Evolutionary conservation across 176 grass and related monocot genomes (phyloP).

Genomic region (Puya raimondii): DNA sequence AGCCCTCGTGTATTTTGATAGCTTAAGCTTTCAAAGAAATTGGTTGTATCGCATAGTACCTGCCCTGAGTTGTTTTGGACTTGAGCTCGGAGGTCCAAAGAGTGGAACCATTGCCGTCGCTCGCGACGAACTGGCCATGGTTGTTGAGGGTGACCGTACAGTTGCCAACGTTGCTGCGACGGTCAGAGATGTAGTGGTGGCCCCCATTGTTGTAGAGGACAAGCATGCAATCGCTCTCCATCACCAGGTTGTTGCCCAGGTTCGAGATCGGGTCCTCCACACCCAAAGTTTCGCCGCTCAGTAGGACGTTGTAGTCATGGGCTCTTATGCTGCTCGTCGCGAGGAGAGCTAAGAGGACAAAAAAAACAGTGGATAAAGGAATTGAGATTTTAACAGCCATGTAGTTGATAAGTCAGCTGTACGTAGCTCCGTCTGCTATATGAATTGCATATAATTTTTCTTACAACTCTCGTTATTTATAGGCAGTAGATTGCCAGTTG

Average conservation of each 20-base stretch:
- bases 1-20: too few relatives aligned
- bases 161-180: background rate
- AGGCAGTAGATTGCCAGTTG: too few relatives aligned
- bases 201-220: constrained; percentile 7
- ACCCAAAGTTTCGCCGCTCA: constrained; percentile 9
- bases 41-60: background rate
- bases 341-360: too few relatives aligned
- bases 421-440: too few relatives aligned
- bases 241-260: constrained; percentile 5
- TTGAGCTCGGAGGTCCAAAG: background rate
- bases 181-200: constrained; percentile 2
- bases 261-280: constrained; percentile 6
- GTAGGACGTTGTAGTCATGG: constrained; percentile 9
- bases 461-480: too few relatives aligned
- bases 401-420: too few relatives aligned
- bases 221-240: constrained; percentile 14
- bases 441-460: too few relatives aligned
- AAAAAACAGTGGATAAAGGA: too few relatives aligned
- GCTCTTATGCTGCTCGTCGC: background rate
- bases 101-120: background rate
- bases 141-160: constrained; percentile 15
- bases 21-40: too few relatives aligned
- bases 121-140: constrained; percentile 2
- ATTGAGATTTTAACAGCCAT: too few relatives aligned
- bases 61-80: background rate